phyloP scores from a whole-genome alignment of 148 eudicot genomes.

The Camellia lanceoleosa region DNA sequence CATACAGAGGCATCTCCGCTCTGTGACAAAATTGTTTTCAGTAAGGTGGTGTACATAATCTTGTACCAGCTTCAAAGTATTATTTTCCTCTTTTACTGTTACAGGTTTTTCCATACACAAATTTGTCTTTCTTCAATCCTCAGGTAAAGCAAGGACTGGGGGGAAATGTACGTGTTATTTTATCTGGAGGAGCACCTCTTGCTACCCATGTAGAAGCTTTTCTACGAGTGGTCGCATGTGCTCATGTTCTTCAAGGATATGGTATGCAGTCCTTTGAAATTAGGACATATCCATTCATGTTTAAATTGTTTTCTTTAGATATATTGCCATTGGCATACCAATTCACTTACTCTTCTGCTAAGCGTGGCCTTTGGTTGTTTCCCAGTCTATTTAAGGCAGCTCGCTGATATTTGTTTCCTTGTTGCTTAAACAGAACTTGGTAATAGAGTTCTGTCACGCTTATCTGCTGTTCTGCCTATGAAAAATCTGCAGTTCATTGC shows the following conservation, averaged over 20 bases:
- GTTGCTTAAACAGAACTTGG: not conserved
- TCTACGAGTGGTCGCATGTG: conserved; percentile 84
- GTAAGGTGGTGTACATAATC: conserved; percentile 49
- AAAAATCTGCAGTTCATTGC: too few species aligned
- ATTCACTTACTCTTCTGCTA: not conserved
- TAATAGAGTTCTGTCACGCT: not conserved
- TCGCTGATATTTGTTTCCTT: not conserved
- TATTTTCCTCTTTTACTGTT: not conserved
- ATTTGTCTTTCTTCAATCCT: conserved; percentile 3
- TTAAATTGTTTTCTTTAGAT: not conserved
- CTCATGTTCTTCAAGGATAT: conserved; percentile 95
- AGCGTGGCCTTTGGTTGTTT: not conserved
- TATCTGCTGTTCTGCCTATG: too few species aligned
- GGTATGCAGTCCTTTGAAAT: conserved; percentile 42
- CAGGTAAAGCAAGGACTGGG: conserved; percentile 93
- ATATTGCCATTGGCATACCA: not conserved
- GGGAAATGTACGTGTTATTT: conserved; percentile 77
- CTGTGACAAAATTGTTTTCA: conserved; percentile 80
- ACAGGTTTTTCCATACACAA: too few species aligned
- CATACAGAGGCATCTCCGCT: conserved; percentile 76
- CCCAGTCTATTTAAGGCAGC: not conserved
- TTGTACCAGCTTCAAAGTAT: conserved; percentile 2
- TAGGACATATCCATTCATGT: not conserved
- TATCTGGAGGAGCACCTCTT: conserved; percentile 99
- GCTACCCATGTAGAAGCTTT: conserved; percentile 87